Evolutionary conservation across 2,329 filamentous ascomycete species (phyloP).

Genomic region (Cladophialophora immunda): DNA sequence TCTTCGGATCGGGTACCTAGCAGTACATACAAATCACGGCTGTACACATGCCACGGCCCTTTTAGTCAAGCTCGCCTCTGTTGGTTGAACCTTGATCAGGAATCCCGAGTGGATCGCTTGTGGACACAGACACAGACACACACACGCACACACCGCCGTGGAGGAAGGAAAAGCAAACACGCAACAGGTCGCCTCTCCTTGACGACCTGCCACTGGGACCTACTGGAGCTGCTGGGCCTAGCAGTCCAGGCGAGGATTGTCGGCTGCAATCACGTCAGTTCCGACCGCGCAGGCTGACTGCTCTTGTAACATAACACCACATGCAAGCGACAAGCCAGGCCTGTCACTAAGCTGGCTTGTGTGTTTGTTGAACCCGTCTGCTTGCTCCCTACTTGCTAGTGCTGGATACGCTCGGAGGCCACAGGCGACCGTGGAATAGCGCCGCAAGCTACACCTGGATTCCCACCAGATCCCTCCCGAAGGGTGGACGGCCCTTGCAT

Average conservation of each 20-base stretch:
- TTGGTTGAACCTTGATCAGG: slow-evolving; percentile 16
- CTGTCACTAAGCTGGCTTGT: slow-evolving; percentile 20
- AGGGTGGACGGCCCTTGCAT: slow-evolving; percentile 37
- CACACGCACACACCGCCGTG: slow-evolving; percentile 26
- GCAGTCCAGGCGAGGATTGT: slow-evolving; percentile 15
- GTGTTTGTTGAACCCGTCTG: slow-evolving; percentile 19
- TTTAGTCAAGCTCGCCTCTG: slow-evolving; percentile 21
- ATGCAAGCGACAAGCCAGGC: slow-evolving; percentile 29
- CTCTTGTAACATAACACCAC: slow-evolving; percentile 32
- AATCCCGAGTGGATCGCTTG: slow-evolving; percentile 30
- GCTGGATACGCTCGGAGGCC: slow-evolving; percentile 26
- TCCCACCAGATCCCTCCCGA: slow-evolving; percentile 38
- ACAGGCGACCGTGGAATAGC: slow-evolving; percentile 36
- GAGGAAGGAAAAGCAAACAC: not conserved
- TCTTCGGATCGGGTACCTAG: slow-evolving; percentile 16
- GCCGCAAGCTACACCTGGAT: slow-evolving; percentile 27
- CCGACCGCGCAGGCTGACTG: slow-evolving; percentile 35
- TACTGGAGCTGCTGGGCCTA: not conserved
- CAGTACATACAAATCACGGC: slow-evolving; percentile 6
- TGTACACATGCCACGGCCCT: slow-evolving; percentile 24
- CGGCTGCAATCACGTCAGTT: slow-evolving; percentile 36
- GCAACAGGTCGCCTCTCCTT: slow-evolving; percentile 6
- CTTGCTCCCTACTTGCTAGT: slow-evolving; percentile 14
- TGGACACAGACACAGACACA: too few species aligned
- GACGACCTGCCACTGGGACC: slow-evolving; percentile 8